Evolutionary conservation across 2,329 filamentous ascomycete genomes (phyloP), one percentile per base, ranked within the genome.

Genomic region (Akanthomyces lecanii): DNA sequence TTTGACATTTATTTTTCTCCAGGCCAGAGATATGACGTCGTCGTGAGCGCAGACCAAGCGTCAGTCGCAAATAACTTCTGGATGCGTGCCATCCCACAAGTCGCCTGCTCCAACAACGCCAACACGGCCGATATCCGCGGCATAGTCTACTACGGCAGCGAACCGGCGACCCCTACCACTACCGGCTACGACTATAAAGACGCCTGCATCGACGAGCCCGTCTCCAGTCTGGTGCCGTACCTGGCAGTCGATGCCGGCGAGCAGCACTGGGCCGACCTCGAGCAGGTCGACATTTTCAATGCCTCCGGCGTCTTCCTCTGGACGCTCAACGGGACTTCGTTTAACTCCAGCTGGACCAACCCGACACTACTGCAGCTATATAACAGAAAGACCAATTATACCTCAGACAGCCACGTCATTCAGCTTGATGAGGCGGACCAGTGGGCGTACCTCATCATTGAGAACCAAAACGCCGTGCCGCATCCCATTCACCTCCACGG

Each of bases 31-130:
- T 58, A 58, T 4, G 55, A 58, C 12, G 21, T 58, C n/a, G 12
- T 48, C 11, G 42, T 58, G 4, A 47, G 4, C 2, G 55, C 55
- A 7, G 55, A 58, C 8, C 55, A 58, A 18, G 11, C 28, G 23
- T 48, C 56, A 8, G 45, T 48, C 4, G 58, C 47, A 14, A 40
- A 16, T 18, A 71, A 76, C 68, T 84, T 81, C 68, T 84, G 80
- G 80, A 73, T 85, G 62, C 75, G 82, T 0, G 76, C 78, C 3
- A 75, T 77, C 3, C 78, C 78, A 0, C 76, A 81, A 65, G 53
- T n/a, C 3, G 71, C 71, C 2, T 84, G 81, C 67, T 76, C 73
- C 0, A 67, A 71, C 3, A 81, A 79, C 48, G 69, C 68, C 30
- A 78, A 71, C 38, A 61, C 70, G 0, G 71, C 76, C 52, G 77